These are phyloP conservation scores for Colletotrichum higginsianum DNA, from an alignment of 2,329 filamentous ascomycete genomes.

Conservation along the genomic window DNA sequence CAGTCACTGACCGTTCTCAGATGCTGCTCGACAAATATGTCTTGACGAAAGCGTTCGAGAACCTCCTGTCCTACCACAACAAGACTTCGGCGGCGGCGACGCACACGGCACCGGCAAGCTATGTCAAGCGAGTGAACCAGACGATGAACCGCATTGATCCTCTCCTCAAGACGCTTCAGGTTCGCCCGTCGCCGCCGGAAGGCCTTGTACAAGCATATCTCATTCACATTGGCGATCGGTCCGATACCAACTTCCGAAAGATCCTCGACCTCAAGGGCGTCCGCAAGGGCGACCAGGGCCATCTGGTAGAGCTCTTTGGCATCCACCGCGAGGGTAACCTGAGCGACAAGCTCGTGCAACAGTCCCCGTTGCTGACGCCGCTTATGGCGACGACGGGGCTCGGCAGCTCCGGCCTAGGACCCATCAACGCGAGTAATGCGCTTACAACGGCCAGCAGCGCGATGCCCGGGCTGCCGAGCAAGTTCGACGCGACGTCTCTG, in stretches of 20 bases:
- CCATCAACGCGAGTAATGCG: slow-evolving; percentile 61
- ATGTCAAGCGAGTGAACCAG: slow-evolving; percentile 87
- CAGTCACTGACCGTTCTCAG: slow-evolving; percentile 59
- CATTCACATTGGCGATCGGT: slow-evolving; percentile 95
- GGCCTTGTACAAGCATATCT: slow-evolving; percentile 97
- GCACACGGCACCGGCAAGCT: slow-evolving; percentile 69
- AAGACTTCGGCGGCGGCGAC: slow-evolving; percentile 51
- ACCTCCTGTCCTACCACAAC: slow-evolving; percentile 77
- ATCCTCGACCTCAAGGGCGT: slow-evolving; percentile 97
- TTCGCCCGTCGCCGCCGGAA: slow-evolving; percentile 91
- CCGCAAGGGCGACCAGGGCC: slow-evolving; percentile 83
- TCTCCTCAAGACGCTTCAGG: slow-evolving; percentile 95
- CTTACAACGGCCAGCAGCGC: slow-evolving; percentile 52
- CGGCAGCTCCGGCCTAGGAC: slow-evolving; percentile 51
- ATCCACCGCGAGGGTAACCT: slow-evolving; percentile 83
- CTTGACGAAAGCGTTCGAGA: slow-evolving; percentile 83
- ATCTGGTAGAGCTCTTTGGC: slow-evolving; percentile 87
- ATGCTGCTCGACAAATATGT: slow-evolving; percentile 98
- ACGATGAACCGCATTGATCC: slow-evolving; percentile 91
- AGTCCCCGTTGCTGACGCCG: slow-evolving; percentile 79
- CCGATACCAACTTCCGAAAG: slow-evolving; percentile 95
- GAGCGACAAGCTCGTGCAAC: slow-evolving; percentile 79
- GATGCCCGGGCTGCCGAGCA: slow-evolving; percentile 59
- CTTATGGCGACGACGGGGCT: slow-evolving; percentile 66
- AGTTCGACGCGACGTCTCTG: slow-evolving; percentile 86